Evolutionary conservation across 768 basidiomycete species (phyloP).

Genomic region (Calocera cornea): DNA sequence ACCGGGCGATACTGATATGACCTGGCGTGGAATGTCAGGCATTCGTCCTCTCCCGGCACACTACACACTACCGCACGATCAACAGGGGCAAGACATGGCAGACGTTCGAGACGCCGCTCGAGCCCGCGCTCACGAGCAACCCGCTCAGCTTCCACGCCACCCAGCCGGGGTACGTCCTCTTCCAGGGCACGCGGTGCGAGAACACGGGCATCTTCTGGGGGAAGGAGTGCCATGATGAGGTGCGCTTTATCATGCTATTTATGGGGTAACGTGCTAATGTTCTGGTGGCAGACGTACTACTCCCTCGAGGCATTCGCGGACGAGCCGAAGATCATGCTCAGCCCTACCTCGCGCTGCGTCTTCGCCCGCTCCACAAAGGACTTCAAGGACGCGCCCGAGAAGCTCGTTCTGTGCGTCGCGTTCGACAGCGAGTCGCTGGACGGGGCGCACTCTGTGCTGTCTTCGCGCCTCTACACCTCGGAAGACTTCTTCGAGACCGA

Average conservation of each 20-base stretch:
- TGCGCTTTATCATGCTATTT: slow-evolving; percentile 23
- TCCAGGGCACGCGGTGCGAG: slow-evolving; percentile 59
- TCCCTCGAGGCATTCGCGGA: slow-evolving; percentile 72
- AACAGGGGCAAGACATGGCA: slow-evolving; percentile 85
- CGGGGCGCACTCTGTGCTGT: slow-evolving; percentile 33
- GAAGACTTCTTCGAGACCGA: slow-evolving; percentile 68
- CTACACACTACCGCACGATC: slow-evolving; percentile 71
- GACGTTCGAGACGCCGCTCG: slow-evolving; percentile 51
- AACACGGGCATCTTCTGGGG: slow-evolving; percentile 35
- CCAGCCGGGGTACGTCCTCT: slow-evolving; percentile 53
- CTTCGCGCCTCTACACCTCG: slow-evolving; percentile 65
- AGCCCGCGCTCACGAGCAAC: slow-evolving; percentile 42
- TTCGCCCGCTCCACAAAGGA: slow-evolving; percentile 80
- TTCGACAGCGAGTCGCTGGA: slow-evolving; percentile 47
- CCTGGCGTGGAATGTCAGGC: slow-evolving; percentile 41
- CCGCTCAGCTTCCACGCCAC: slow-evolving; percentile 85
- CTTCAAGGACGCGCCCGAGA: slow-evolving; percentile 59
- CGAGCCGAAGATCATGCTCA: slow-evolving; percentile 42
- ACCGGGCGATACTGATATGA: neutral
- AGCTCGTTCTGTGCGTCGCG: slow-evolving; percentile 82
- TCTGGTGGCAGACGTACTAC: slow-evolving; percentile 62
- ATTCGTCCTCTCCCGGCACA: slow-evolving; percentile 66
- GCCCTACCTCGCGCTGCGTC: slow-evolving; percentile 63
- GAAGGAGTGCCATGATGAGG: slow-evolving; percentile 57
- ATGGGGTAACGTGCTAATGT: neutral